These are phyloP conservation scores for Fusarium veterinarium DNA, from an alignment of 2,329 filamentous ascomycete genomes.

Conservation along the genomic window DNA sequence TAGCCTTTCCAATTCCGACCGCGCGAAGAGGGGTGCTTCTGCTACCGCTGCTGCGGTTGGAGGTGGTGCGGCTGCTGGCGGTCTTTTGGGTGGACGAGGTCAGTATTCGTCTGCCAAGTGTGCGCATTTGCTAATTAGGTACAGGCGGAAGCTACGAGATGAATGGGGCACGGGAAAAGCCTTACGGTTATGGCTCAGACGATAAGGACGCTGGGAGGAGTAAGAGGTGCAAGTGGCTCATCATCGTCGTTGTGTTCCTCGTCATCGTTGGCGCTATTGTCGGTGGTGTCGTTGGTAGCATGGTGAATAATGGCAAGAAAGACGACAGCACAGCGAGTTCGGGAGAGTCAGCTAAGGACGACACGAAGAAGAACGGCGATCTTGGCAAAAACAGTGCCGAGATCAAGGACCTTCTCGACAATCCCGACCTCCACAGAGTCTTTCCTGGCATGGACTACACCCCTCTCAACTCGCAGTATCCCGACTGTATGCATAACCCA, in stretches of 20 bases:
- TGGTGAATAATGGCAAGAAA: conserved; percentile 62
- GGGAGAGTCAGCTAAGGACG: conserved; percentile 67
- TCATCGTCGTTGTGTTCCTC: conserved; percentile 72
- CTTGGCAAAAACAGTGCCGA: conserved; percentile 79
- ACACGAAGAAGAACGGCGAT: conserved; percentile 73
- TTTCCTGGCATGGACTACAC: conserved; percentile 98
- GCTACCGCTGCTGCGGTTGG: conserved; percentile 58
- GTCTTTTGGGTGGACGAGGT: conserved; percentile 48
- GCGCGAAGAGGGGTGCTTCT: conserved; percentile 38
- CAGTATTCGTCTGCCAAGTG: conserved; percentile 3
- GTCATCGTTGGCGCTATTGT: conserved; percentile 77
- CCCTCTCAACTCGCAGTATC: conserved; percentile 89
- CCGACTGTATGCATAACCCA: conserved; percentile 79
- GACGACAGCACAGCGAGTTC: conserved; percentile 31
- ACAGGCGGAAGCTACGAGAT: conserved; percentile 49
- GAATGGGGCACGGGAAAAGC: conserved; percentile 66
- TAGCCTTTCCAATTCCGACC: conserved; percentile 62
- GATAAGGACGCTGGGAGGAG: conserved; percentile 67
- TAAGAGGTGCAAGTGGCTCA: conserved; percentile 76
- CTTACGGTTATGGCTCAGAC: conserved; percentile 70
- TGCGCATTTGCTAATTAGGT: conserved; percentile 15
- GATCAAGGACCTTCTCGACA: conserved; percentile 85
- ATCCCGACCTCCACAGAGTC: conserved; percentile 85
- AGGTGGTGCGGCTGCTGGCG: conserved; percentile 57
- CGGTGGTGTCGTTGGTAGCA: conserved; percentile 78